Base-by-base conservation (phyloP, 495 filamentous ascomycete genomes). In the Penicillium verhagenii region DNA sequence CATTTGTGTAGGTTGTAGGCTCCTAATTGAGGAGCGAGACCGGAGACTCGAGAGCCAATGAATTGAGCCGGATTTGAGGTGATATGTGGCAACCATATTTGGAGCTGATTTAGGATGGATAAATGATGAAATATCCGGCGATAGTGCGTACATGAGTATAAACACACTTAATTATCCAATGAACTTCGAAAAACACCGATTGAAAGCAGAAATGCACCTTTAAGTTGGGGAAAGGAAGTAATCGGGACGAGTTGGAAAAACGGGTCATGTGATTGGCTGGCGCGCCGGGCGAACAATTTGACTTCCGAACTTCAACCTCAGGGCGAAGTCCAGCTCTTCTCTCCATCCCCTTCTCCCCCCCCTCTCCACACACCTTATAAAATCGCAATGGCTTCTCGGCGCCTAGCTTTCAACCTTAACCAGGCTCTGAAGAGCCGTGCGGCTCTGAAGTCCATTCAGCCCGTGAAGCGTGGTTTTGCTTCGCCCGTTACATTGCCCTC, bases 361-460 rank as follows among this genome's bases (percentile, higher is more conserved):
- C 55, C 63, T 59, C 58, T 53, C 63, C 51, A 67, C 60, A 58
- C 60, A 59, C 57, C 50, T 54, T 53, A 59, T 54, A 52, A 57
- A 53, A 53, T 67, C 68, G 72, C 80, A 80, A 97, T 97, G 92
- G 92, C 92, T 79, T 96, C 92, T 71, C 83, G 90, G 83, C 88
- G 89, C 81, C 82, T 97, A 73, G 91, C 92, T 71, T 80, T 91
- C 63, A 92, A 88, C 79, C 81, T 97, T 61, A 82, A 91, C 74
- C 85, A 89, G 81, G 86, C 87, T 77, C 80, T 95, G 75, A 89
- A 90, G 77, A 88, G 75, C 78, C 88, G 88, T 70, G 82, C 87
- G 69, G 87, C 86, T 68, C 77, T 91, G 70, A 82, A 85, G 66
- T 77, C 86, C 59, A 75, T 90, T 64, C 79, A 84, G 70, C 83